phyloP scores from a whole-genome alignment of 495 filamentous ascomycete species.

The Neurospora sp. region DNA sequence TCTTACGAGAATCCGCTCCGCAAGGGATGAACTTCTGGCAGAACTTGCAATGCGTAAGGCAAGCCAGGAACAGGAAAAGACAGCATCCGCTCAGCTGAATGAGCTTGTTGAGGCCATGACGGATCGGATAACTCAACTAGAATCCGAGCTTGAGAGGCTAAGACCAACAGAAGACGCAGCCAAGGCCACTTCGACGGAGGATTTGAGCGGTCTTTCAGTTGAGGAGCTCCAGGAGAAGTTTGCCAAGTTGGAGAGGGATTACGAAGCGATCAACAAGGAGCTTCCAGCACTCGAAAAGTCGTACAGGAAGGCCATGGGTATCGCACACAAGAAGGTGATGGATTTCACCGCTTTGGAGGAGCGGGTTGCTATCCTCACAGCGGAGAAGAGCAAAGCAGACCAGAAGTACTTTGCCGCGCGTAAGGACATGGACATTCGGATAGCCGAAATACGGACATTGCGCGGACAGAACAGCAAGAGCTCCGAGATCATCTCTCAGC shows the following conservation, averaged over 20 bases:
- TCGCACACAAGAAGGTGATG: constrained; percentile 77
- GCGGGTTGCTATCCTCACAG: constrained; percentile 57
- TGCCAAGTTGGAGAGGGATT: constrained; percentile 62
- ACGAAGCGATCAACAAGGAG: constrained; percentile 75
- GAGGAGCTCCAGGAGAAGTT: constrained; percentile 69
- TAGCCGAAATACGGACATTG: constrained; percentile 64
- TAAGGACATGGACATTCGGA: constrained; percentile 79
- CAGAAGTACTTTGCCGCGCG: constrained; percentile 95
- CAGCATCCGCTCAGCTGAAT: constrained; percentile 55
- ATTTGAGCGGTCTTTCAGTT: constrained; percentile 41
- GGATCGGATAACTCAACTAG: constrained; percentile 64
- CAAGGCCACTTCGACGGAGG: constrained; percentile 34
- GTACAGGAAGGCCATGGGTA: constrained; percentile 71
- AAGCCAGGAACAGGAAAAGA: constrained; percentile 63
- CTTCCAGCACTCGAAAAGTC: constrained; percentile 76
- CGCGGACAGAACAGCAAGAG: constrained; percentile 77
- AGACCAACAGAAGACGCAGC: constrained; percentile 36
- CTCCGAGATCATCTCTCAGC: constrained; percentile 81
- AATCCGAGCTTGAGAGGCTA: constrained; percentile 69
- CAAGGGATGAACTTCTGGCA: constrained; percentile 72
- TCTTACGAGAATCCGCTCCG: constrained; percentile 69
- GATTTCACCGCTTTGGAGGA: constrained; percentile 71
- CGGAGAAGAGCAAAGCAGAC: constrained; percentile 91
- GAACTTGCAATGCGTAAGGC: constrained; percentile 73
- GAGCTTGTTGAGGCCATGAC: constrained; percentile 69